Evolutionary conservation across 768 basidiomycete genomes (phyloP).

Genomic region (Tephrocybe rancida): DNA sequence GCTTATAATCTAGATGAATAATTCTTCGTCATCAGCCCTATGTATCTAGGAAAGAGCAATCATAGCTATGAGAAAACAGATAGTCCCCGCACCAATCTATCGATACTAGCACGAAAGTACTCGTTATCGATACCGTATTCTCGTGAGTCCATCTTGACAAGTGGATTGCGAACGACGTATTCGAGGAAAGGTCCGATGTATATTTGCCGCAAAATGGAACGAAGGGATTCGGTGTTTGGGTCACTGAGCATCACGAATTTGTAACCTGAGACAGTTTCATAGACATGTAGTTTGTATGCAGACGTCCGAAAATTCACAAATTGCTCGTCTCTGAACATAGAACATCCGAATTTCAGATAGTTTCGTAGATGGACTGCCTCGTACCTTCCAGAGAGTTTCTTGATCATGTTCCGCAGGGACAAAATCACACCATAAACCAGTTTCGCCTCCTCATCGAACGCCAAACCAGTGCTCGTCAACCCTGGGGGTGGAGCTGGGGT

Average conservation of each 20-base stretch:
- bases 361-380: conserved; percentile 11
- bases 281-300: conserved; percentile 90
- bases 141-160: conserved; percentile 80
- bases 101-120: conserved; percentile 80
- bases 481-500: conserved; percentile 31
- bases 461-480: conserved; percentile 56
- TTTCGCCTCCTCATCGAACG: conserved; percentile 98
- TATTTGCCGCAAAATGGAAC: conserved; percentile 82
- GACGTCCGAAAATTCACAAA: conserved; percentile 92
- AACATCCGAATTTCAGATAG: background rate
- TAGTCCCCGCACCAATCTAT: conserved; percentile 70
- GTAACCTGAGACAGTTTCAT: conserved; percentile 90
- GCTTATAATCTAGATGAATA: background rate
- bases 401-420: conserved; percentile 92
- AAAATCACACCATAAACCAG: conserved; percentile 95
- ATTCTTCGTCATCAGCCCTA: background rate
- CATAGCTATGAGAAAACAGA: conserved; percentile 40
- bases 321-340: conserved; percentile 72
- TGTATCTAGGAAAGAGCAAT: background rate
- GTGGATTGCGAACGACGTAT: conserved; percentile 91
- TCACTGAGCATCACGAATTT: conserved; percentile 96
- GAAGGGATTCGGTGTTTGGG: conserved; percentile 79
- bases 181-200: conserved; percentile 95
- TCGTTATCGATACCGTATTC: conserved; percentile 92
- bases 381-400: conserved; percentile 88